A percentile compares a stretch with the other conserved stretches of the same genome.
Conservation (phyloP, 192 early-diverging fungal species). For the Podila clonocystis region DNA sequence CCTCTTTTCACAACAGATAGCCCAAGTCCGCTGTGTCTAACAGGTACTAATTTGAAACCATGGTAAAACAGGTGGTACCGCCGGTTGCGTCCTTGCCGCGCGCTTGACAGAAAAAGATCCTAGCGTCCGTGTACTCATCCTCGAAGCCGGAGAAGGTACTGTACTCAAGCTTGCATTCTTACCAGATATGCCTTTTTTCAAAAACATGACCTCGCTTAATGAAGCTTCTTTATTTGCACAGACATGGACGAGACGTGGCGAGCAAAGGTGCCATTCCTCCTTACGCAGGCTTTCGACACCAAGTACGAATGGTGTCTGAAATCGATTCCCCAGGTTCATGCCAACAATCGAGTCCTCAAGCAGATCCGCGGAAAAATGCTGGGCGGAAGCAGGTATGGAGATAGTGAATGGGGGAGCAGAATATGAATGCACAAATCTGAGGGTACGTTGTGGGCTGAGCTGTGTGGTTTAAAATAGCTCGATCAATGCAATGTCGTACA, state of each 20-base stretch:
- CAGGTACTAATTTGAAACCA: too few relatives aligned
- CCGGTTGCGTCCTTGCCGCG: constrained; percentile 24
- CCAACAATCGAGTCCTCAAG: constrained; percentile 12
- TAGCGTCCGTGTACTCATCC: constrained; percentile 16
- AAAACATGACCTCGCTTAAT: not conserved
- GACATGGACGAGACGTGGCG: too few relatives aligned
- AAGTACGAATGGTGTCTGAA: constrained; percentile 16
- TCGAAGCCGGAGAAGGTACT: constrained; percentile 20
- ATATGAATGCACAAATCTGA: too few relatives aligned
- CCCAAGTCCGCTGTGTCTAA: too few relatives aligned
- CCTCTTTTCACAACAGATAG: not conserved
- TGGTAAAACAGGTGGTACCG: constrained; percentile 12
- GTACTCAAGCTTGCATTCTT: not conserved
- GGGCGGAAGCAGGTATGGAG: constrained; percentile 19
- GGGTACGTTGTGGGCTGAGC: too few relatives aligned
- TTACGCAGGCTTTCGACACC: not conserved
- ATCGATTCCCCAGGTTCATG: constrained; percentile 18
- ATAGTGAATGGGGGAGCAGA: too few relatives aligned
- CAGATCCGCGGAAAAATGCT: constrained; percentile 16
- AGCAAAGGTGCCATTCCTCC: not conserved
- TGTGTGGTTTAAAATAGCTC: not conserved
- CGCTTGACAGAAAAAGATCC: constrained; percentile 20
- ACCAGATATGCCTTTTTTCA: not conserved
- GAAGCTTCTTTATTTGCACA: too few relatives aligned
- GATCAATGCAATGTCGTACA: constrained; percentile 19